These are phyloP conservation scores for Dactylellina sp. DNA, from an alignment of 2,329 filamentous ascomycete genomes.

Conservation along the genomic window DNA sequence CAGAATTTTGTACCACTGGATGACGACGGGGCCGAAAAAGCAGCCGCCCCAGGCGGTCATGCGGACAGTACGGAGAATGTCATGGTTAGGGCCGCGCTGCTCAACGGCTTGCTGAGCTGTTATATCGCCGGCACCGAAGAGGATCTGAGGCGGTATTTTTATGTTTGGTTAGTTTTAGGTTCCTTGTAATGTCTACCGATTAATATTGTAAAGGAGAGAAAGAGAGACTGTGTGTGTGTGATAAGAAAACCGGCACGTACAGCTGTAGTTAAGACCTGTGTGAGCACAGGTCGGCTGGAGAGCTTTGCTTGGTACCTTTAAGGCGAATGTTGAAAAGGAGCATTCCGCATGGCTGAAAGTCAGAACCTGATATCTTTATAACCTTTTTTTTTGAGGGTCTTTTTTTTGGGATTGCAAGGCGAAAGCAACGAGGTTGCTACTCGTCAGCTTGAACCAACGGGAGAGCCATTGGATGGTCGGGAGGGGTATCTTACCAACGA, in stretches of 20 bases:
- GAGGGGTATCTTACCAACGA: slow-evolving; percentile 36
- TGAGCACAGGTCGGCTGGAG: slow-evolving; percentile 83
- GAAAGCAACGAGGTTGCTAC: slow-evolving; percentile 7
- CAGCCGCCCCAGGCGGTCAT: slow-evolving; percentile 85
- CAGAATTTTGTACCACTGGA: slow-evolving; percentile 86
- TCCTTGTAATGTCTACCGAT: no score
- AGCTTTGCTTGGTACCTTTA: slow-evolving; percentile 84
- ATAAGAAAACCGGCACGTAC: no score
- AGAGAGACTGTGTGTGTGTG: no score
- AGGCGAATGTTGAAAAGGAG: background rate
- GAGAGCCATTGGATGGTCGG: background rate
- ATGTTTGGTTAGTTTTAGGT: background rate
- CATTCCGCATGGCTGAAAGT: slow-evolving; percentile 6
- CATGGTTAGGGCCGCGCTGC: slow-evolving; percentile 81
- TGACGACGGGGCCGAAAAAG: slow-evolving; percentile 88
- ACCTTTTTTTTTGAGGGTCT: no score
- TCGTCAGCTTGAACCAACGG: slow-evolving; percentile 27
- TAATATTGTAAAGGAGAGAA: background rate
- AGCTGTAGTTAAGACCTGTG: slow-evolving; percentile 88
- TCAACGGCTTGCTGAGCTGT: slow-evolving; percentile 93
- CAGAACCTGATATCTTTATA: no score
- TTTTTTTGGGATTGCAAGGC: background rate
- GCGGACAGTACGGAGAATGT: slow-evolving; percentile 76
- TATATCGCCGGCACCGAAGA: slow-evolving; percentile 91
- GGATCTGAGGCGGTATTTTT: slow-evolving; percentile 69